phyloP scores from a whole-genome alignment of 1,284 basidiomycete species.

The Lentinula novae-zelandiae region DNA sequence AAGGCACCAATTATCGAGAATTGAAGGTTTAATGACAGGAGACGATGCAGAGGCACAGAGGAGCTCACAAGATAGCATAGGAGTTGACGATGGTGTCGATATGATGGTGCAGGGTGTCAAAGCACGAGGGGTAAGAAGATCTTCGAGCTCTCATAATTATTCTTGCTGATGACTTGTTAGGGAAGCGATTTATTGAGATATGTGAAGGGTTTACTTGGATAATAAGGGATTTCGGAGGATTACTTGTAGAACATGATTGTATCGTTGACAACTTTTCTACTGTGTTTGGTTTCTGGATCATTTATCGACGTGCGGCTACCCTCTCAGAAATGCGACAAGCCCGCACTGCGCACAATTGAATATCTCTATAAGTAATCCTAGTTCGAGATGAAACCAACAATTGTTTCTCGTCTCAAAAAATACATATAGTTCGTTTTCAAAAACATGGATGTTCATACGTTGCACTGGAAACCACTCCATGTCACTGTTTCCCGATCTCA shows the following conservation, averaged over 20 bases:
- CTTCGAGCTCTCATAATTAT: not conserved
- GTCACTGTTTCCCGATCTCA: slow-evolving; percentile 54
- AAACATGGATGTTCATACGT: too few relatives aligned
- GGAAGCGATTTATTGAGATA: slow-evolving; percentile 70
- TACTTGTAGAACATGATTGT: not conserved
- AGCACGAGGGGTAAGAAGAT: slow-evolving; percentile 55
- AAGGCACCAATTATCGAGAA: slow-evolving; percentile 44
- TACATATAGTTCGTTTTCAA: too few relatives aligned
- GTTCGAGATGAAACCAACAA: too few relatives aligned
- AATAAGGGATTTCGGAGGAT: not conserved
- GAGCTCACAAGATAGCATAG: slow-evolving; percentile 28
- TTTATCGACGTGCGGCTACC: too few relatives aligned
- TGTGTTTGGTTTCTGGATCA: too few relatives aligned
- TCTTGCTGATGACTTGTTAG: slow-evolving; percentile 29
- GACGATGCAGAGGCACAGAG: slow-evolving; percentile 15
- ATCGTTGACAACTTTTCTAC: too few relatives aligned
- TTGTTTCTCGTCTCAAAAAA: too few relatives aligned
- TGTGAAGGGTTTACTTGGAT: slow-evolving; percentile 41
- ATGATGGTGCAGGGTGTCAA: slow-evolving; percentile 75
- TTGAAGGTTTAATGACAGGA: slow-evolving; percentile 16
- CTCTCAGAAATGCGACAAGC: too few relatives aligned
- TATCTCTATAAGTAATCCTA: too few relatives aligned
- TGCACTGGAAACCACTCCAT: not conserved
- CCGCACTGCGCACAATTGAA: too few relatives aligned
- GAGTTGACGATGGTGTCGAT: slow-evolving; percentile 54